Conservation (phyloP, 371 early-diverging fungal genomes). For the Mortierella sp. region DNA sequence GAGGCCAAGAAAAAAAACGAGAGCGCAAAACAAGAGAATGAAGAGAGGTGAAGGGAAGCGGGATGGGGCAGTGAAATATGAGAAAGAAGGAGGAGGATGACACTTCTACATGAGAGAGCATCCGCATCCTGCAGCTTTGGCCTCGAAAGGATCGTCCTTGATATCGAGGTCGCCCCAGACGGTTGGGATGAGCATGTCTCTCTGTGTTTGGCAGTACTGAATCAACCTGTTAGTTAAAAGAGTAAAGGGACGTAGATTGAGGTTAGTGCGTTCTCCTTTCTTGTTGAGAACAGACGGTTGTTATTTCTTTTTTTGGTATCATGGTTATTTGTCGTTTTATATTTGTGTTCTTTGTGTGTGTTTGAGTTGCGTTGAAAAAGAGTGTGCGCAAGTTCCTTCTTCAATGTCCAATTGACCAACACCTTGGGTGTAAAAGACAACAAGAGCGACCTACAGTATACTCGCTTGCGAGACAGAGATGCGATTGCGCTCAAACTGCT, state of each 20-base stretch:
- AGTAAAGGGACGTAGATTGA: too few species aligned
- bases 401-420: too few species aligned
- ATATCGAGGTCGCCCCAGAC: slow-evolving; percentile 87
- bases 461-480: slow-evolving; percentile 56
- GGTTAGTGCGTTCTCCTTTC: too few species aligned
- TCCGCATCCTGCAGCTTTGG: slow-evolving; percentile 40
- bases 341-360: not conserved
- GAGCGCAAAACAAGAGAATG: not conserved
- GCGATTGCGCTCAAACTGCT: slow-evolving; percentile 54
- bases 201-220: slow-evolving; percentile 65
- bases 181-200: slow-evolving; percentile 83
- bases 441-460: slow-evolving; percentile 34
- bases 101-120: slow-evolving; percentile 44
- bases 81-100: not conserved
- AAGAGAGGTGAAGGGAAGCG: not conserved
- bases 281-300: not conserved
- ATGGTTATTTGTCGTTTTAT: not conserved
- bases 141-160: slow-evolving; percentile 83
- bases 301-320: too few species aligned
- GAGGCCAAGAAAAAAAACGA: not conserved
- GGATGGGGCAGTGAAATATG: not conserved
- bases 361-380: not conserved
- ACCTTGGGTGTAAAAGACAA: not conserved
- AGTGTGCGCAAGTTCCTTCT: not conserved
- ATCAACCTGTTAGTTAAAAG: slow-evolving; percentile 58